A percentile compares a stretch with the other conserved stretches of the same genome.
Evolutionary conservation across 768 basidiomycete species (phyloP).

Genomic region (Porphyrellus cyaneotinctus): DNA sequence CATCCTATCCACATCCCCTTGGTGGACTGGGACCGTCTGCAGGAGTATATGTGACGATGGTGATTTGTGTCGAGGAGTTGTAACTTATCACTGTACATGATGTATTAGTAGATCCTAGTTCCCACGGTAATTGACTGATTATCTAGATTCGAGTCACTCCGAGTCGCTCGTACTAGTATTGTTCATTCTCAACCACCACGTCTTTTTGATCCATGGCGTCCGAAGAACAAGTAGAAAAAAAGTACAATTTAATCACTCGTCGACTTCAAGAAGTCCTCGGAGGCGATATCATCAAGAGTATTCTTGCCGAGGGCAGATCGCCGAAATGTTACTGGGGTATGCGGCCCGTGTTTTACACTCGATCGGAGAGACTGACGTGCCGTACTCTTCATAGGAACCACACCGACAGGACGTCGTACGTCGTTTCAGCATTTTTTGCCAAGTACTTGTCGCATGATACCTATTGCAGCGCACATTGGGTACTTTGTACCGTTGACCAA

Average conservation of each 20-base stretch:
- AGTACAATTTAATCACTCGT: constrained; percentile 81
- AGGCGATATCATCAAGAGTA: constrained; percentile 74
- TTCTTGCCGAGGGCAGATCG: constrained; percentile 70
- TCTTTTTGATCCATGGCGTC: constrained; percentile 24
- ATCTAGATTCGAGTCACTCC: neutral
- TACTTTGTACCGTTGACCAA: constrained; percentile 95
- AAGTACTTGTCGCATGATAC: neutral
- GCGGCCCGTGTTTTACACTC: constrained; percentile 16
- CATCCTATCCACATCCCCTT: neutral
- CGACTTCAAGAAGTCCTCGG: constrained; percentile 86
- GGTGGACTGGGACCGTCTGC: neutral
- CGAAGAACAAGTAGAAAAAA: constrained; percentile 36
- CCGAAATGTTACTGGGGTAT: constrained; percentile 91
- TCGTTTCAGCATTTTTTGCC: constrained; percentile 1
- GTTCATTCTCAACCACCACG: neutral
- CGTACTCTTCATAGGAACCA: constrained; percentile 58
- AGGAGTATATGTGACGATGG: neutral
- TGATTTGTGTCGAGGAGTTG: neutral
- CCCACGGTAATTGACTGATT: too few species aligned
- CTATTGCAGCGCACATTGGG: constrained; percentile 81
- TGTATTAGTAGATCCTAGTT: too few species aligned
- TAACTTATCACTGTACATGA: too few species aligned
- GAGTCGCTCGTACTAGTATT: neutral
- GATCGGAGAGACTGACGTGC: neutral
- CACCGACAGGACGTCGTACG: constrained; percentile 92